Base-by-base conservation (phyloP, 1,284 basidiomycete genomes). In the Volvariella surrecta region DNA sequence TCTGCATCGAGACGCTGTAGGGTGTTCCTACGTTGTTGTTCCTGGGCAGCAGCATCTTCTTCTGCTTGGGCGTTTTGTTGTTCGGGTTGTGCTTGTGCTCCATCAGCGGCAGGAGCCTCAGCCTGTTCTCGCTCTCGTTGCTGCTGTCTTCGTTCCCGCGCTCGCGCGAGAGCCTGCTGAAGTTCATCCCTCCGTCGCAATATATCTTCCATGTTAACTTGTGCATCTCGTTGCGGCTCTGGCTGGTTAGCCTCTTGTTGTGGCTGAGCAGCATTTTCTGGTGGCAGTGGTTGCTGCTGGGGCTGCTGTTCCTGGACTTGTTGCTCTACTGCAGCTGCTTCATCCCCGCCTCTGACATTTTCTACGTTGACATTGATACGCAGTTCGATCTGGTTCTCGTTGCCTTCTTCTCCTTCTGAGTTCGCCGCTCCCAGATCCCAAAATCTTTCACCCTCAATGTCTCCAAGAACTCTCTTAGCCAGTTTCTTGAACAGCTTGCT, bases 1-100 rank as follows among this genome's bases (percentile, higher is more conserved):
- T 28, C 24, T 28, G 6, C 6, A 11, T 28, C 24, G 6, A 28
- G 24, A 11, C 24, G 24, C 11, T 28, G 24, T 6, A 28, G 6
- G 24, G 11, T 6, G 24, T 28, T 28, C 11, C n/a, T n/a, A n/a
- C 56, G 32, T 57, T 49, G 47, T 57, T 57, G 34, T 35, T 35
- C 34, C 6, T n/a, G 34, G 24, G 6, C 24, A 28, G 24, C 24
- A 28, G 6, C 24, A 11, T 28, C 24, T 28, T 28, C 24, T 6
- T 6, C 24, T 28, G 24, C 24, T 28, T 28, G 24, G 24, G 24
- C n/a, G n/a, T n/a, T n/a, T n/a, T n/a, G 24, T 28, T 28, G 24
- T 47, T 52, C 20, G 15, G 32, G 32, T 21, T 28, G 18, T 38
- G 34, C 10, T 37, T 47, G 20, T 24, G 34, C 1, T 40, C 39